Evolutionary conservation across 2,329 filamentous ascomycete genomes (phyloP), one percentile per base, ranked within the genome.

Genomic region (Monosporascus sp.): DNA sequence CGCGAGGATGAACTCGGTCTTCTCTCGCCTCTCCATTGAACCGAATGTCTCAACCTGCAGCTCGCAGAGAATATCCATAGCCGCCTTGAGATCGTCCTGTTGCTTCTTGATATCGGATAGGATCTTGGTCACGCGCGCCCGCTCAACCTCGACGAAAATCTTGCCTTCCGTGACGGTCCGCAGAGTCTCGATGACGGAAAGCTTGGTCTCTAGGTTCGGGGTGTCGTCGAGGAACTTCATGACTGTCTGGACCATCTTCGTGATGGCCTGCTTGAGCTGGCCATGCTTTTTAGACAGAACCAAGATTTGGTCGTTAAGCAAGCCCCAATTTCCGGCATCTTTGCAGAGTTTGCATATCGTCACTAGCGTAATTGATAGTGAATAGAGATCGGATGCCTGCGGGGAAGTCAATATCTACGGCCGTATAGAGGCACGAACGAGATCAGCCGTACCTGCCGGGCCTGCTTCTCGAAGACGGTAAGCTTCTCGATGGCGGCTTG

Each of bases 81-180:
- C 94, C 5, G 90, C 86, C 69, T 90, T 91, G 66, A 96, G 78
- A 67, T 99, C 93, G 59, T 92, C 93, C 74, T 97, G 91, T 60
- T 89, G 77, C 76, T 96, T 97, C 81, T 97, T 97, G 80, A 99
- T 97, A 73, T 97, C 85, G 50, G 94, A 97, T 14, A 99, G 81
- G 61, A 96, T 95, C 69, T 88, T 91, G 65, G 94, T 99, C 56
- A 99, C 87, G 62, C 94, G 89, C 60, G 94, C 94, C 62, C 94
- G 87, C 80, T 99, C 94, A 51, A 99, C 94, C 78, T 99, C 94
- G 65, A 99, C 93, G 67, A 99, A 99, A 71, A 99, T 99, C 88
- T 99, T 99, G 75, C 94, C 94, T 75, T 99, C 94, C 8, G 94
- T 99, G 48, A 99, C 93, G 43, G 93, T 97, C 64, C 94, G 85